Evolutionary conservation across 148 eudicot species (phyloP).

Genomic region (Pouteria glomerata): DNA sequence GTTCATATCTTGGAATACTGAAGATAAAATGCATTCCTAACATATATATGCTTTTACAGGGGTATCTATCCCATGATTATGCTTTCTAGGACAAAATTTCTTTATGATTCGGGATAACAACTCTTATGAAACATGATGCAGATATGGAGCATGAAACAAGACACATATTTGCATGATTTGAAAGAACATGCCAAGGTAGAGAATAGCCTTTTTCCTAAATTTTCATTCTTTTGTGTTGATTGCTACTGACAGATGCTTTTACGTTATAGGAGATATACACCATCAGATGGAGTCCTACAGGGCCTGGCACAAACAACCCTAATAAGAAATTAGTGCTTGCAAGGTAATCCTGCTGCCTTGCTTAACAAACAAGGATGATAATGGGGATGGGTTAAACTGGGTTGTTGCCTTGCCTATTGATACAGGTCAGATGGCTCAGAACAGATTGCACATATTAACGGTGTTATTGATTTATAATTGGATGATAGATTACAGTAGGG

Average conservation of each 20-base stretch:
- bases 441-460: not conserved
- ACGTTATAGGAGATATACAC: constrained; percentile 59
- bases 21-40: not conserved
- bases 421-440: not conserved
- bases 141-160: constrained; percentile 72
- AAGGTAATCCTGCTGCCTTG: constrained; percentile 36
- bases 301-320: constrained; percentile 61
- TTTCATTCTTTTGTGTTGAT: not conserved
- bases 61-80: not conserved
- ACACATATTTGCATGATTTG: constrained; percentile 47
- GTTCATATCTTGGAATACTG: not conserved
- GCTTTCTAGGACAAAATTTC: not conserved
- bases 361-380: not conserved
- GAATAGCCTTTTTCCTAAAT: not conserved
- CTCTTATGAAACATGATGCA: constrained; percentile 14
- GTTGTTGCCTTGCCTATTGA: not conserved
- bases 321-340: constrained; percentile 65
- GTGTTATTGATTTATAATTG: not conserved
- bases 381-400: not conserved
- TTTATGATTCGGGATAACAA: not conserved
- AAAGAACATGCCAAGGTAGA: constrained; percentile 61
- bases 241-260: not conserved
- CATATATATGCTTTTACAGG: not conserved
- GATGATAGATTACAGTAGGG: not conserved
- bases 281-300: constrained; percentile 81